Evolutionary conservation across 441 rosid genomes (phyloP), one percentile per base, ranked within the genome.

Genomic region (Adansonia rubrostipa): DNA sequence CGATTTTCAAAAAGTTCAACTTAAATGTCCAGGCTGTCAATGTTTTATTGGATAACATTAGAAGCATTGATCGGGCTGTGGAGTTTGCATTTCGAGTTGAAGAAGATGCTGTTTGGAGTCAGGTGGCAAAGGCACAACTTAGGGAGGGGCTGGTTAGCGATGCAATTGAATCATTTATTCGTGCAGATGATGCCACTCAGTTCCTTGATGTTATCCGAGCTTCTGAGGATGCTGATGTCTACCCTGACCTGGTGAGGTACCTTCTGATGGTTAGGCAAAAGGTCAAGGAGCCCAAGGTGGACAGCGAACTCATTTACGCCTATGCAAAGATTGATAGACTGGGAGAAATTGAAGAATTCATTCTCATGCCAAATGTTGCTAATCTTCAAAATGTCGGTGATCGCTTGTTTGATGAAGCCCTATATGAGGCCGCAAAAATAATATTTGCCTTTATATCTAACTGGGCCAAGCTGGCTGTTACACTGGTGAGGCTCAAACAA

Each of bases 301-400:
- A 97, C 68, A 87, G 99, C 79, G 99, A 97, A 80, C 97, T 97
- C 76, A 97, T 97, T 79, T 97, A 93, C 87, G 98, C 99, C 13
- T 97, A 97, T 90, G 99, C 99, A 3, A 97, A 91, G 94, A 95
- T 91, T 85, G 99, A 95, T 82, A 85, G 99, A 80, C 83, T 97
- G 85, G 88, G 93, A 83, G 99, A 97, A 61, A 95, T 97, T 77
- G 99, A 97, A 82, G 99, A 97, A 79, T 95, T 97, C 79, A 92
- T 97, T 85, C 92, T 97, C 84, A 95, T 95, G 98, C 99, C 99
- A 51, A 97, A 95, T 80, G 98, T 97, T 74, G 99, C 99, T 48
- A 97, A 95, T 84, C 91, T 94, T 11, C 99, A 89, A 91, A 86
- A 64, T 86, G 99, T 93, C n/a, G 99, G 99, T 22, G 99, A 97